These are phyloP conservation scores for Phytophthora sp. DNA, from an alignment of 352 stramenopile genomes.

Conservation along the genomic window DNA sequence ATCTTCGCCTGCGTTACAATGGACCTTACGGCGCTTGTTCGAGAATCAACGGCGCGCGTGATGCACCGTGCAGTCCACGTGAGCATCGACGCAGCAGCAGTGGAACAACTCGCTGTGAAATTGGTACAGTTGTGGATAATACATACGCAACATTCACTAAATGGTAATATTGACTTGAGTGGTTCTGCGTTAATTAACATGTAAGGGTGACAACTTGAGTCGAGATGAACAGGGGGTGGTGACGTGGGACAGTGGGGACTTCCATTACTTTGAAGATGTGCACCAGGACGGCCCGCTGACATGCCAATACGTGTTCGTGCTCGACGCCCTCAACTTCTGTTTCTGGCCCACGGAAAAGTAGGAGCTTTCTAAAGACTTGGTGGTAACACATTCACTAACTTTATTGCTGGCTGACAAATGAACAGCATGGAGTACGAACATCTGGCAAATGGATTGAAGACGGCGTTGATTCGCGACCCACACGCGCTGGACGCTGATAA, in stretches of 20 bases:
- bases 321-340: constrained; percentile 92
- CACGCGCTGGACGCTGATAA: constrained; percentile 61
- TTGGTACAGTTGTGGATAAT: constrained; percentile 39
- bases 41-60: constrained; percentile 60
- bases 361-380: background rate
- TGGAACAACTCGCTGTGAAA: constrained; percentile 45
- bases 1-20: constrained; percentile 38
- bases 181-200: too few species aligned
- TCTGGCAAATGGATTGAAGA: constrained; percentile 75
- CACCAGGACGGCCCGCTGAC: constrained; percentile 70
- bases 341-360: constrained; percentile 88
- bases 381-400: background rate
- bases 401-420: too few species aligned
- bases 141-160: too few species aligned
- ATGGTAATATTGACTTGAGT: constrained; percentile 4
- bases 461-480: constrained; percentile 61
- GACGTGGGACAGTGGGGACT: constrained; percentile 82
- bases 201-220: constrained; percentile 47
- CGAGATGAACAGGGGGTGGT: constrained; percentile 48
- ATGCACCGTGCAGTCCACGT: constrained; percentile 45
- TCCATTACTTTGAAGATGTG: constrained; percentile 86
- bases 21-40: constrained; percentile 60
- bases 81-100: constrained; percentile 39
- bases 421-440: constrained; percentile 89
- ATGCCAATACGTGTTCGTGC: constrained; percentile 88